Evolutionary conservation across 176 grass and related monocot species (phyloP), one percentile per base, ranked within the genome.

Genomic region (Carex littledalei): DNA sequence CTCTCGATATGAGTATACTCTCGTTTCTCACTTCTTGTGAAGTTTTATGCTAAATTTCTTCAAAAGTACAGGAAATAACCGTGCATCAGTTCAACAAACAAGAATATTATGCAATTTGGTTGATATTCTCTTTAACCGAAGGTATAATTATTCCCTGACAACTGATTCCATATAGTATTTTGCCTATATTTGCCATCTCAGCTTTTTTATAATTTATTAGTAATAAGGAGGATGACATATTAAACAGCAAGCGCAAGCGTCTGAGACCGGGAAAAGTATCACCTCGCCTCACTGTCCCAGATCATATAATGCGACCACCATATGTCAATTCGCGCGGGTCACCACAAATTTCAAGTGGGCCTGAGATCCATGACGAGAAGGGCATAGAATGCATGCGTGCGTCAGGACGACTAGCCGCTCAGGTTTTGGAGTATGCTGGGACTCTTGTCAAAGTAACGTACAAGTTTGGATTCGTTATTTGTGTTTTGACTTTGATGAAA

Each of bases 301-400:
- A 84, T 81, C 91, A 98, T 85, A 95, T 98, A 91, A 86, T 85
- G 49, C 53, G 26, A 11, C 95, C 95, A 89, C 86, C 95, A 67
- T 98, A 98, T 93, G 82, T 84, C 80, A 84, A 90, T 90, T 85
- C 91, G 37, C 50, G 69, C 65, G 82, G 91, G 75, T 86, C 72
- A 66, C 91, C 93, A 53, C 72, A 87, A 89, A 83, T 95, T 77
- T 84, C 59, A 58, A 85, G 63, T 72, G 91, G 85, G 81, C 86
- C 91, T 65, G 93, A 98, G 86, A 89, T 98, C 82, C 93, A 98
- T 79, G 90, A 95, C 45, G 88, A 92, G 78, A 95, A 61, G 66
- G 93, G 95, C 80, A 95, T 94, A n/a, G 89, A 94, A 81, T 85
- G 89, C 89, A 95, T 98, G 93, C 89, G 88, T 75, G 93, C 95